Conservation (phyloP, 2,329 filamentous ascomycete genomes). For the Dendrostoma leiphaemia region DNA sequence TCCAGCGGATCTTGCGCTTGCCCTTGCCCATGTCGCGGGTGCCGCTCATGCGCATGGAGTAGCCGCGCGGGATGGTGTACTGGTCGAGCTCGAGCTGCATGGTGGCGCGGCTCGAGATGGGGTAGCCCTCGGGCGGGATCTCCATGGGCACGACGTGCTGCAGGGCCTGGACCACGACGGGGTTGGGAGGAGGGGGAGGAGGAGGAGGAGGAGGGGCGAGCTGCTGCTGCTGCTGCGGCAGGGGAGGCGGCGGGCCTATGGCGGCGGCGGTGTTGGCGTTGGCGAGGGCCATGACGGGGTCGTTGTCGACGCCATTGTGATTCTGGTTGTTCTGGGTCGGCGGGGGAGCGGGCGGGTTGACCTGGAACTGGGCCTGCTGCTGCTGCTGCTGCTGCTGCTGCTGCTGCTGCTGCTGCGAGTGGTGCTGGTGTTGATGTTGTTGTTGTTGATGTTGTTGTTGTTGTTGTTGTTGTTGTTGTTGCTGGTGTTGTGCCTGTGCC, state of each 20-base stretch:
- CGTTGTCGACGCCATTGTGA: conserved; percentile 18
- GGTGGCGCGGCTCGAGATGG: conserved; percentile 29
- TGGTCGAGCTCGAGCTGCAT: conserved; percentile 36
- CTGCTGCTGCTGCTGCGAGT: conserved; percentile 9
- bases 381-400: conserved; percentile 10
- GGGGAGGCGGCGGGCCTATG: conserved; percentile 11
- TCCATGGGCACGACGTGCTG: conserved; percentile 21
- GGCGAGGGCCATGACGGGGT: conserved; percentile 19
- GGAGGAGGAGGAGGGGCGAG: conserved; percentile 1
- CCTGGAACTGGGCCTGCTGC: not conserved
- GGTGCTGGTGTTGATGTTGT: not conserved
- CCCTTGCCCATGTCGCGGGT: conserved; percentile 32
- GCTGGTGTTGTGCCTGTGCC: conserved; percentile 6
- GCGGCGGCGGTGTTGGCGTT: conserved; percentile 14
- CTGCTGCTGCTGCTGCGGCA: conserved; percentile 8
- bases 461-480: conserved; percentile 14
- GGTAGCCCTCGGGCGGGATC: conserved; percentile 32
- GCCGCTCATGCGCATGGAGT: conserved; percentile 38
- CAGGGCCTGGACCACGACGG: conserved; percentile 11
- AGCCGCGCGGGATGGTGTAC: conserved; percentile 35
- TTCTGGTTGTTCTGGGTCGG: conserved; percentile 3
- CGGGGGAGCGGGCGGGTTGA: not conserved
- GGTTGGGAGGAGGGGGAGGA: not conserved
- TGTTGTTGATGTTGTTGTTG: conserved; percentile 8
- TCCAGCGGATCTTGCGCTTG: conserved; percentile 36